Evolutionary conservation across 2,329 filamentous ascomycete species (phyloP).

Genomic region (Pseudocercospora fijiensis): DNA sequence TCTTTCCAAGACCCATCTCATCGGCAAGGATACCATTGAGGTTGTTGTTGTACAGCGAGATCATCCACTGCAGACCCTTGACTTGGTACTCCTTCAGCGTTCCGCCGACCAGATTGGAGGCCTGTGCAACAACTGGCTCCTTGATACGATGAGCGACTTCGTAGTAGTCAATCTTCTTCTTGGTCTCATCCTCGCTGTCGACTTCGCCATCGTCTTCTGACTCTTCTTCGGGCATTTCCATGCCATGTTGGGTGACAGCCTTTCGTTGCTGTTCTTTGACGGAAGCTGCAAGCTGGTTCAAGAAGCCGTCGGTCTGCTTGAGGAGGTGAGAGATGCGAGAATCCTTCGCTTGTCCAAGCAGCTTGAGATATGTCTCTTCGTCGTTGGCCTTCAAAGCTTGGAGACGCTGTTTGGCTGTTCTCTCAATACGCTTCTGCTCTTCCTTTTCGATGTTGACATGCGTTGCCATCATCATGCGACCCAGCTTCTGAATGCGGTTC

Average conservation of each 20-base stretch:
- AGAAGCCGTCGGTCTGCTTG: constrained; percentile 94
- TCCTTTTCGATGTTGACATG: constrained; percentile 98
- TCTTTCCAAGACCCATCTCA: constrained; percentile 99
- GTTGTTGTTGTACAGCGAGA: constrained; percentile 99
- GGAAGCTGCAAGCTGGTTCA: constrained; percentile 90
- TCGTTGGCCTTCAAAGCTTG: constrained; percentile 98
- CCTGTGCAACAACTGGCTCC: constrained; percentile 83
- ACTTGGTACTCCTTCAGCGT: constrained; percentile 95
- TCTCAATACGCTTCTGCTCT: constrained; percentile 96
- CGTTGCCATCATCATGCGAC: constrained; percentile 81
- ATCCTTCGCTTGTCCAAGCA: constrained; percentile 97
- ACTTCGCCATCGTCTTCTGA: constrained; percentile 67
- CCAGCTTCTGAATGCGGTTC: constrained; percentile 78
- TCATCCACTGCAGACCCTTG: constrained; percentile 99
- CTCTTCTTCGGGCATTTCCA: constrained; percentile 56
- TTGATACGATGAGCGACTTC: constrained; percentile 94
- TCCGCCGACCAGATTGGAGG: constrained; percentile 83
- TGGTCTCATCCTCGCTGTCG: constrained; percentile 64
- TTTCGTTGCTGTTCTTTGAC: constrained; percentile 91
- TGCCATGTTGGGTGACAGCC: constrained; percentile 74
- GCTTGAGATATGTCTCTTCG: constrained; percentile 96
- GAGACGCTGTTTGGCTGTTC: constrained; percentile 98
- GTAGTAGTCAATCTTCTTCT: constrained; percentile 94
- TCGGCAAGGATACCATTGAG: constrained; percentile 97
- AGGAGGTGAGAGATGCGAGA: constrained; percentile 97